These are phyloP conservation scores for Capniomyces stellatus DNA, from an alignment of 371 early-diverging fungal genomes.

Conservation along the genomic window DNA sequence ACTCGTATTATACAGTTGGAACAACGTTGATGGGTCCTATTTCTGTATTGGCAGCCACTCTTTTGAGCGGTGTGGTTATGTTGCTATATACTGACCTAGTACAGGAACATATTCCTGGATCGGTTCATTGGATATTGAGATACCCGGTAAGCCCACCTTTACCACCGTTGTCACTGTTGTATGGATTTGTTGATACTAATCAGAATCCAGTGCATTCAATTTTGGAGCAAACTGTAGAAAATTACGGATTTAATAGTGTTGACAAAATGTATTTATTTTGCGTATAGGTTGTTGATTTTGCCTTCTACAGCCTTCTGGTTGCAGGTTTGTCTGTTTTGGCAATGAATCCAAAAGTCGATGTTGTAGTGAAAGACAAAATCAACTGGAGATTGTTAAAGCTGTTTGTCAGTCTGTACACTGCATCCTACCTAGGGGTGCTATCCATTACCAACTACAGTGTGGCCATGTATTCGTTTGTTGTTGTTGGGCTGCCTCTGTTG, in stretches of 20 bases:
- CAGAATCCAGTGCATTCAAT: no score
- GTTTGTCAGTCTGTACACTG: constrained; percentile 42
- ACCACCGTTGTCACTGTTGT: no score
- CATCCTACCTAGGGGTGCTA: constrained; percentile 47
- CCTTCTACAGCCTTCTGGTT: neutral
- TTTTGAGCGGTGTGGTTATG: no score
- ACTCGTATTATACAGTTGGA: no score
- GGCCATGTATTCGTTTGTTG: constrained; percentile 46
- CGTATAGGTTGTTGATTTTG: neutral
- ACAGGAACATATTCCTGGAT: no score
- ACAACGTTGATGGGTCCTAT: no score
- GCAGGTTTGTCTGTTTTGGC: constrained; percentile 14
- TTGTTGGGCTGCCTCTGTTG: constrained; percentile 44
- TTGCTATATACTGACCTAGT: no score
- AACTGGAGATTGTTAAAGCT: constrained; percentile 45
- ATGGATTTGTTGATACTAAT: no score
- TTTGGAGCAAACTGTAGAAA: constrained; percentile 6
- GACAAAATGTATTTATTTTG: neutral
- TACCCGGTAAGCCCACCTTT: no score
- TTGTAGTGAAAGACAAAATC: constrained; percentile 2
- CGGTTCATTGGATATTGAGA: no score
- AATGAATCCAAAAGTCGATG: constrained; percentile 9
- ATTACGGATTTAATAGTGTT: constrained; percentile 9
- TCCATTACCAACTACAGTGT: constrained; percentile 71
- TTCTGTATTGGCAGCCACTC: no score